Percentiles rank a stretch among this genome's conserved stretches.
These are phyloP conservation scores for Tolypocladium tropicale DNA, from an alignment of 2,329 filamentous ascomycete genomes.

Conservation along the genomic window DNA sequence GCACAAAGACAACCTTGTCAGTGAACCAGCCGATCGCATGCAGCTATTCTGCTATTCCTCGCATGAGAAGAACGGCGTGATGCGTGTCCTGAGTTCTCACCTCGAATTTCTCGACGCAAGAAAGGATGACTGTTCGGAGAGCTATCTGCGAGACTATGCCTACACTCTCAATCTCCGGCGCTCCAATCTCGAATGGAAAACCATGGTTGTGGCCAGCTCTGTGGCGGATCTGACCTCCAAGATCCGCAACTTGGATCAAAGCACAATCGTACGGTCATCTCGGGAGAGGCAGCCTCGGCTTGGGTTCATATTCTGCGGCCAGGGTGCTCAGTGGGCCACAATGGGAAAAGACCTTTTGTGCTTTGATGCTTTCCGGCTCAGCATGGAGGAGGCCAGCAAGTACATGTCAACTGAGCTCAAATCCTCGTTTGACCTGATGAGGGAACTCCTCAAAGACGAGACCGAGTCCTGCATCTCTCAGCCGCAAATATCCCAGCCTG, in stretches of 20 bases:
- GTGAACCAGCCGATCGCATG: conserved; percentile 5
- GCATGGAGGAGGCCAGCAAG: conserved; percentile 21
- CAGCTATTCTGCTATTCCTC: conserved; percentile 34
- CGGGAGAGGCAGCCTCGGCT: conserved; percentile 17
- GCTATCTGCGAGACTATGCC: conserved; percentile 28
- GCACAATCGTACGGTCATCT: conserved; percentile 12
- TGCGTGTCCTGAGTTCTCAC: conserved; percentile 24
- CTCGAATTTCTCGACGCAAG: conserved; percentile 16
- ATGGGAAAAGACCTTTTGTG: conserved; percentile 32
- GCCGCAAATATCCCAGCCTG: conserved; percentile 28
- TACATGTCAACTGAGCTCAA: conserved; percentile 19
- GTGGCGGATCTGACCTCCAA: conserved; percentile 20
- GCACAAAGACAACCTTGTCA: background rate
- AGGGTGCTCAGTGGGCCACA: conserved; percentile 30
- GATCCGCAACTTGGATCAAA: conserved; percentile 11
- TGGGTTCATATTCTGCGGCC: conserved; percentile 33
- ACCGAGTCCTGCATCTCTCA: conserved; percentile 17
- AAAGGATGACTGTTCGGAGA: background rate
- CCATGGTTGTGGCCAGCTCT: conserved; percentile 25
- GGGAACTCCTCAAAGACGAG: conserved; percentile 22
- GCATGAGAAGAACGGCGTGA: conserved; percentile 29
- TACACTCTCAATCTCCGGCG: conserved; percentile 36
- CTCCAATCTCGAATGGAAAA: conserved; percentile 32
- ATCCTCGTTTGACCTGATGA: conserved; percentile 21
- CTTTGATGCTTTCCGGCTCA: conserved; percentile 29